Evolutionary conservation across 2,329 filamentous ascomycete species (phyloP), one percentile per base, ranked within the genome.

Genomic region (Fusarium buharicum): DNA sequence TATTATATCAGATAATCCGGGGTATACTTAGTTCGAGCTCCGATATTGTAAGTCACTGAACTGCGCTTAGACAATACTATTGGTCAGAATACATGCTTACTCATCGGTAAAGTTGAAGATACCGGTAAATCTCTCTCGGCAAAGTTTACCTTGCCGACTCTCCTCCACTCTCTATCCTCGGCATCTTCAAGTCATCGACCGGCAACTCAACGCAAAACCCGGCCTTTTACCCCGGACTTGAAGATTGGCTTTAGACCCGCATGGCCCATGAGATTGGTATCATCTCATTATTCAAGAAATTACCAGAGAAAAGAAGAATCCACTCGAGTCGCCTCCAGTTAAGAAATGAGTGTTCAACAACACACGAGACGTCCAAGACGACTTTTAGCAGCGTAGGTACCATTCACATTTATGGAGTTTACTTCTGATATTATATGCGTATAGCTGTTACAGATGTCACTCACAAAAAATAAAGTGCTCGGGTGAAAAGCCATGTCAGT

Each of bases 401-500:
- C 20, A 22, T 6, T 5, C 31, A 33, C 12, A 17, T 2, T 3
- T 2, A 27, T 27, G 12, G 3, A 10, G 4, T 28, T 47, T 12
- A 16, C 16, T 16, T 20, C 6, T 11, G 14, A 6, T 54, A 60
- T 64, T 37, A 64, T 31, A 33, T 43, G 13, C 7, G 2, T 9
- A 10, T 22, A 72, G 70, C 5, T 81, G 78, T 41, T 75, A 77
- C 59, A 68, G 78, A 58, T 81, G 79, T 45, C 79, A 81, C 67
- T 60, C 72, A 0, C 78, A 80, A 27, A 81, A 81, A 57, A 79
- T 81, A 22, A 81, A 79, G 59, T 81, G 79, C 51, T 81, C 79
- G 0, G 79, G 79, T 1, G 74, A 76, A 4, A 72, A 74, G 20
- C 79, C 79, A 1, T 81, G 79, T 51, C 70, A 65, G 30, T 76